A percentile compares a stretch with the other conserved stretches of the same genome.
Conservation (phyloP, 495 filamentous ascomycete genomes). For the Immersiella caudata region DNA sequence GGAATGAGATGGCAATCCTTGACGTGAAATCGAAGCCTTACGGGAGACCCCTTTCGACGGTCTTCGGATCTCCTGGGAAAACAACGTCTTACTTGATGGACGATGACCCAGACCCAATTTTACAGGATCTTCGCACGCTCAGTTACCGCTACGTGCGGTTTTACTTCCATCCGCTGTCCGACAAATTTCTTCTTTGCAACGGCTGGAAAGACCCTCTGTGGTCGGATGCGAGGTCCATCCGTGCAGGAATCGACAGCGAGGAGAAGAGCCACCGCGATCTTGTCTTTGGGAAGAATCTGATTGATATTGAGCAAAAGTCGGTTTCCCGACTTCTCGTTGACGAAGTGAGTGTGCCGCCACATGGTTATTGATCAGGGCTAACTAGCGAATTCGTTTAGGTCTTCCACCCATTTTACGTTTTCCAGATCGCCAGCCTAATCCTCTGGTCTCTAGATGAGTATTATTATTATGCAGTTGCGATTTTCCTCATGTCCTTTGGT, state of each 20-base stretch:
- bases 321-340: constrained; percentile 81
- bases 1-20: constrained; percentile 83
- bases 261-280: constrained; percentile 81
- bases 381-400: constrained; percentile 53
- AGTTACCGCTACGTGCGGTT: constrained; percentile 95
- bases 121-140: constrained; percentile 69
- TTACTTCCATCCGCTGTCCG: constrained; percentile 83
- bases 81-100: constrained; percentile 61
- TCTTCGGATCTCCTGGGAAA: constrained; percentile 72
- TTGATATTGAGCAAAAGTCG: constrained; percentile 89
- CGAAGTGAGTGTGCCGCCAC: constrained; percentile 59
- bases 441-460: constrained; percentile 96
- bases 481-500: constrained; percentile 90
- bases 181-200: constrained; percentile 82
- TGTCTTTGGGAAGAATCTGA: constrained; percentile 85
- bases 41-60: constrained; percentile 78
- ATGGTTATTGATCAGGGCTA: background rate
- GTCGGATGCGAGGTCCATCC: constrained; percentile 74
- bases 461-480: constrained; percentile 96
- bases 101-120: constrained; percentile 82
- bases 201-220: constrained; percentile 93
- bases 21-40: constrained; percentile 67
- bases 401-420: constrained; percentile 97
- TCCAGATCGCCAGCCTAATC: constrained; percentile 91
- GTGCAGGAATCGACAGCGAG: constrained; percentile 84